Base-by-base conservation (phyloP, 257 asterid species). In the Fraxinus anomala region DNA sequence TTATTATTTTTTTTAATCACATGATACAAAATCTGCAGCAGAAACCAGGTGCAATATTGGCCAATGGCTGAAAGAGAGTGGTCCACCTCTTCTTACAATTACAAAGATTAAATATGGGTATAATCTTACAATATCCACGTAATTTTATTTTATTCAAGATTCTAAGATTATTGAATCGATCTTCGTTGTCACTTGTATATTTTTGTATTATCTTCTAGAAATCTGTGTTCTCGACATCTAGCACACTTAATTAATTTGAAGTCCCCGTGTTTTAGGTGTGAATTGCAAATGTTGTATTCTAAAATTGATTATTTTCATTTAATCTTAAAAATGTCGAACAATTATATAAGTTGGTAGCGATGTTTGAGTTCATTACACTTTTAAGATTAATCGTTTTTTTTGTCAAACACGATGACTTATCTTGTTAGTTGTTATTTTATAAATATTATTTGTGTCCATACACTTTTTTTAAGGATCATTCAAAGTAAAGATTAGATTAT, bases 11-110 rank as follows among this genome's bases (percentile, higher is more conserved):
- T 17, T 73, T 24, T 13, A 66, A 17, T 23, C 51, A 34, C 51
- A 34, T 26, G 37, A 16, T 67, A 28, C 28, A 71, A 68, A 40
- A 56, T 13, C 37, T 28, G 37, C 76, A 54, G 68, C 68, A 26
- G 14, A 74, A 28, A 37, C 14, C 65, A 26, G 59, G 28, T 40
- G 51, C 77, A 61, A 23, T 16, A 51, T 34, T 28, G 42, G 67
- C 80, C 79, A 80, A 69, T 80, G 70, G n/a, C 73, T 34, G 81
- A 79, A 75, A 78, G 47, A 61, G 80, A 82, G 24, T 74, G 72
- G 71, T 75, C 76, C 76, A 79, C 66, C 77, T 42, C 33, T 61
- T 30, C 36, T 65, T 75, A 6, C 56, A 63, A 12, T 47, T 24
- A 37, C 40, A 36, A 6, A 36, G 40, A 36, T 36, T 36, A 36